A percentile compares a stretch with the other conserved stretches of the same genome.
Evolutionary conservation across 805 yeast species (phyloP).

Genomic region (Ascoidea tarda): DNA sequence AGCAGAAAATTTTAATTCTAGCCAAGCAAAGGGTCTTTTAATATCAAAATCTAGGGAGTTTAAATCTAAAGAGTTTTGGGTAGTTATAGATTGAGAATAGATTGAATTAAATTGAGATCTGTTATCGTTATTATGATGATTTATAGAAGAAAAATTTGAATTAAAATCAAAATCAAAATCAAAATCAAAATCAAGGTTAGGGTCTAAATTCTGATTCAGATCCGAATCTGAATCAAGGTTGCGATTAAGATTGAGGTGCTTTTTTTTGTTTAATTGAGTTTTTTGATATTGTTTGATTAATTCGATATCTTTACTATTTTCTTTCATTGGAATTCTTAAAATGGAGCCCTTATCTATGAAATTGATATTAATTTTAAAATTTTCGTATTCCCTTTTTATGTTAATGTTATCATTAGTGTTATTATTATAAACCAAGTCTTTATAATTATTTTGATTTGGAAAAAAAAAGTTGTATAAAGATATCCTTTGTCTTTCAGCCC

Average conservation of each 20-base stretch:
- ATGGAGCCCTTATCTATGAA: conserved; percentile 48
- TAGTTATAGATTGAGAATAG: too few species aligned
- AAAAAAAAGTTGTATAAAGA: conserved; percentile 50
- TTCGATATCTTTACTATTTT: conserved; percentile 53
- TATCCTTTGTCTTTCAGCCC: conserved; percentile 81
- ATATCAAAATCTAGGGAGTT: conserved; percentile 8
- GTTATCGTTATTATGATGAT: not conserved
- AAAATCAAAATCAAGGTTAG: too few species aligned
- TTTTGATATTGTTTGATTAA: conserved; percentile 1
- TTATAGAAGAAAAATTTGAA: not conserved
- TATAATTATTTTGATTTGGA: conserved; percentile 38
- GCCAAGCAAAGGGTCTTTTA: conserved; percentile 79
- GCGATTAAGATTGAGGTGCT: too few species aligned
- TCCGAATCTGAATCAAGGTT: not conserved
- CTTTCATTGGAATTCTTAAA: conserved; percentile 72
- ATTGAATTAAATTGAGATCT: not conserved
- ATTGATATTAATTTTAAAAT: conserved; percentile 38
- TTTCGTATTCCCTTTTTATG: conserved; percentile 34
- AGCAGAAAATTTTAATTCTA: conserved; percentile 50
- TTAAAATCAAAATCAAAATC: not conserved
- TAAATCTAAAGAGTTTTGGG: too few species aligned
- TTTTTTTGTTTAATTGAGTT: not conserved
- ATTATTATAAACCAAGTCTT: conserved; percentile 35
- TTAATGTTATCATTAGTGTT: conserved; percentile 30
- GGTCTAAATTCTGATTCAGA: not conserved